A percentile compares a stretch with the other conserved stretches of the same genome.
Evolutionary conservation across 2,329 filamentous ascomycete genomes (phyloP).

Genomic region (Penicillium sp.): DNA sequence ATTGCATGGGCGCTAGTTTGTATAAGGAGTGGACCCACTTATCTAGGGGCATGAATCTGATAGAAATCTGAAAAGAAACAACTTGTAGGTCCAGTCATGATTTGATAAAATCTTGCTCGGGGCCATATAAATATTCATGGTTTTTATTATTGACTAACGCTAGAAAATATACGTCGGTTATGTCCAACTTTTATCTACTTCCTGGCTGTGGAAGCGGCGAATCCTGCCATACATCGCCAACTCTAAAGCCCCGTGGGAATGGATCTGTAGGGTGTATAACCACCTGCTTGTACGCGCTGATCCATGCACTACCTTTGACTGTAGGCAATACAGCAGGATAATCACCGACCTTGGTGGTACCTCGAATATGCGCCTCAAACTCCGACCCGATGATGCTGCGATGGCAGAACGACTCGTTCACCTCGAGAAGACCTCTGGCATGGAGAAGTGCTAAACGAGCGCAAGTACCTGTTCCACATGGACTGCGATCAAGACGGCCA

Average conservation of each 20-base stretch:
- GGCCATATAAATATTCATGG: too few species aligned
- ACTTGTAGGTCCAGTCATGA: too few species aligned
- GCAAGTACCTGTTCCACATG: slow-evolving; percentile 45
- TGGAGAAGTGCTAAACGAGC: slow-evolving; percentile 44
- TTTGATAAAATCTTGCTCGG: too few species aligned
- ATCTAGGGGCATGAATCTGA: too few species aligned
- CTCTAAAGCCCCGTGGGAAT: slow-evolving; percentile 41
- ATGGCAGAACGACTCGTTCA: slow-evolving; percentile 37
- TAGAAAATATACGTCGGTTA: too few species aligned
- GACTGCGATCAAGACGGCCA: slow-evolving; percentile 45
- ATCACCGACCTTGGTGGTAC: slow-evolving; percentile 35
- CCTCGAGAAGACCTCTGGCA: slow-evolving; percentile 35
- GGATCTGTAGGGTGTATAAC: slow-evolving; percentile 45
- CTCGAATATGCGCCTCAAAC: slow-evolving; percentile 38
- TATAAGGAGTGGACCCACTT: not conserved
- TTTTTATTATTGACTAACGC: too few species aligned
- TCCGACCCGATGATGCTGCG: slow-evolving; percentile 43
- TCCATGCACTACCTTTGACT: slow-evolving; percentile 45
- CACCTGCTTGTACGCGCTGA: slow-evolving; percentile 43
- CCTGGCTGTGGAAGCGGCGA: too few species aligned
- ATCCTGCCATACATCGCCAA: slow-evolving; percentile 24
- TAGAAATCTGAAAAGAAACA: too few species aligned
- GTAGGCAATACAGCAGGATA: slow-evolving; percentile 40
- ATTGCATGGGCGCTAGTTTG: too few species aligned
- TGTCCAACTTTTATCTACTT: too few species aligned